Evolutionary conservation across 192 early-diverging fungal genomes (phyloP).

Genomic region (Jimgerdemannia lactiflua): DNA sequence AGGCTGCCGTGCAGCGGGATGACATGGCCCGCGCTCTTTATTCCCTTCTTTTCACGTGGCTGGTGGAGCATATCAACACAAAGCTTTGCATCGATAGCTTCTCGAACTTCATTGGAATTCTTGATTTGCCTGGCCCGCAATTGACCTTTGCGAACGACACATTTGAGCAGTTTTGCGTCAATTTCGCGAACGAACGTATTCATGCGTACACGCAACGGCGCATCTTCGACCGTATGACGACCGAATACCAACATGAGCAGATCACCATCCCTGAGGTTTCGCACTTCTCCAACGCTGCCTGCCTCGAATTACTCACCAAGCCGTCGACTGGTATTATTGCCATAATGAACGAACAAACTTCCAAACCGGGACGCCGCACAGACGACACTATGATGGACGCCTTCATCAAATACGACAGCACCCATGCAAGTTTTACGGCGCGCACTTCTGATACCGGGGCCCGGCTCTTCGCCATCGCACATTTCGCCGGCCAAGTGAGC

Average conservation of each 20-base stretch:
- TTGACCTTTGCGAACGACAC: slow-evolving; percentile 40
- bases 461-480: slow-evolving; percentile 75
- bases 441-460: slow-evolving; percentile 25
- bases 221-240: slow-evolving; percentile 65
- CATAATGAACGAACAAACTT: slow-evolving; percentile 66
- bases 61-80: slow-evolving; percentile 81
- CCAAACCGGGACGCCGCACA: slow-evolving; percentile 43
- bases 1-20: slow-evolving; percentile 71
- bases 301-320: slow-evolving; percentile 71
- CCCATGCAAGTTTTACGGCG: slow-evolving; percentile 43
- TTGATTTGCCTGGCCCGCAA: slow-evolving; percentile 85
- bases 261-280: slow-evolving; percentile 48
- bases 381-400: slow-evolving; percentile 51
- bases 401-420: slow-evolving; percentile 46
- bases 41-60: slow-evolving; percentile 82
- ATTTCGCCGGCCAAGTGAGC: slow-evolving; percentile 70
- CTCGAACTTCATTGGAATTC: slow-evolving; percentile 76
- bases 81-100: slow-evolving; percentile 70
- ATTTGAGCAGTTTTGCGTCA: slow-evolving; percentile 70
- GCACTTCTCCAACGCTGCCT: slow-evolving; percentile 60
- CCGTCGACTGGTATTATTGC: slow-evolving; percentile 70
- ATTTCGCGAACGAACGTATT: slow-evolving; percentile 88
- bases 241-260: slow-evolving; percentile 61
- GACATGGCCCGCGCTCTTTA: slow-evolving; percentile 73
- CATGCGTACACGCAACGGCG: slow-evolving; percentile 71